Base-by-base conservation (phyloP, 2,329 filamentous ascomycete genomes). In the Fonsecaea nubica region DNA sequence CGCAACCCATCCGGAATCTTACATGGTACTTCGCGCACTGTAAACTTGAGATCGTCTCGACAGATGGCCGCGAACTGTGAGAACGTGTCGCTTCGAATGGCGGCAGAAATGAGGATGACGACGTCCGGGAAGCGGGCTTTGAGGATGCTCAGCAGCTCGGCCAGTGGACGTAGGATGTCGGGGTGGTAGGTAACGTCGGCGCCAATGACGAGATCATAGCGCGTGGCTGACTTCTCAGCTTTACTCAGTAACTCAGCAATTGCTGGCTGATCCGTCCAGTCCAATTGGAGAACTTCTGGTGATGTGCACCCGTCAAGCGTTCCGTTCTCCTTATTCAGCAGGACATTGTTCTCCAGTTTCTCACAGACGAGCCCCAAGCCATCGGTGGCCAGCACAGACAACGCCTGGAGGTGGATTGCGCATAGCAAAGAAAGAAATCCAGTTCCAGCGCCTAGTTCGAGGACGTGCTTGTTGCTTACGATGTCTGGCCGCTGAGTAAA, bases 361-460 rank as follows among this genome's bases (percentile, higher is more conserved):
- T 77, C 75, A 54, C 82, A 76, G 35, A 82, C 72, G 35, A 75
- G 75, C 1, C 72, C 75, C 40, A 90, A 87, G 8, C 88, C 87
- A 74, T 91, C 89, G 1, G 88, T 90, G 3, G 84, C 82, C 12
- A 87, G 81, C 10, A 90, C 83, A 35, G 81, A 81, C 33, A 75
- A 77, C 4, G 85, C 84, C 54, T 77, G 78, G 1, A 90, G 80
- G 72, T 86, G 79, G 67, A 86, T 87, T 1, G 86, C 85, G 71
- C 86, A 88, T 10, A 90, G 80, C 25, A 91, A 84, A 1, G 87
- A 86, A 10, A 91, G 75, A 69, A 91, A 85, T 0, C 89, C 89
- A 4, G 89, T 90, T 1, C 89, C 89, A 21, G 87, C 87, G 36
- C 89, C 89, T 3, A 91, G 81, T 74, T 91, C 89, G 4, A 91